Evolutionary conservation across 768 basidiomycete species (phyloP).

Genomic region (Asterophora lycoperdoides): DNA sequence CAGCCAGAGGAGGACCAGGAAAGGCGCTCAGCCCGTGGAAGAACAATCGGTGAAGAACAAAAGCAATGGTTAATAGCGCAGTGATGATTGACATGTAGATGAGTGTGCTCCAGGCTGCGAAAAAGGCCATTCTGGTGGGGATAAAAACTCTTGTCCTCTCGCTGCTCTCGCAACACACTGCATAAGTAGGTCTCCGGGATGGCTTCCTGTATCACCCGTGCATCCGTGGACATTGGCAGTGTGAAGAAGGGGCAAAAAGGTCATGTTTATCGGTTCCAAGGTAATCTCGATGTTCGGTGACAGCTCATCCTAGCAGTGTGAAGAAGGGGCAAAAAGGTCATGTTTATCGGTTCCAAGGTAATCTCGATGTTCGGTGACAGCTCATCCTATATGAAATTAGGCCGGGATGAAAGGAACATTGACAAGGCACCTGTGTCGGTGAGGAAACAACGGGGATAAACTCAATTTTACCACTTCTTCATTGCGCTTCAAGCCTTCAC

Average conservation of each 20-base stretch:
- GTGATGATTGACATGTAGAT: neutral
- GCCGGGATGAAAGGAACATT: conserved; percentile 3
- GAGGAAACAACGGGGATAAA: conserved; percentile 8
- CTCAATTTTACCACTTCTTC: conserved; percentile 8
- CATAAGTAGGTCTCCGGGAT: conserved; percentile 4
- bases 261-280: conserved; percentile 9
- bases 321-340: conserved; percentile 2
- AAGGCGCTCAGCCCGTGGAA: conserved; percentile 31
- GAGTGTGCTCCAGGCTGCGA: neutral
- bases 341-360: conserved; percentile 10
- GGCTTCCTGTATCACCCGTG: conserved; percentile 11
- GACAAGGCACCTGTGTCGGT: conserved; percentile 9
- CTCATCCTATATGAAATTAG: neutral
- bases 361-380: conserved; percentile 8
- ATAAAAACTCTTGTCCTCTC: neutral
- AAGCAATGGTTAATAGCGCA: conserved; percentile 10
- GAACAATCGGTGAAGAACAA: conserved; percentile 22
- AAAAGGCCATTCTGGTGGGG: neutral
- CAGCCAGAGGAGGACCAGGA: conserved; percentile 34
- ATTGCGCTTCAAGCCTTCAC: neutral
- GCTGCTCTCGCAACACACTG: neutral
- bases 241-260: conserved; percentile 1
- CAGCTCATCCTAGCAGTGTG: conserved; percentile 3
- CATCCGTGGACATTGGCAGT: conserved; percentile 12
- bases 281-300: conserved; percentile 8